Conservation (phyloP, 495 filamentous ascomycete genomes). For the Platismatia glauca region DNA sequence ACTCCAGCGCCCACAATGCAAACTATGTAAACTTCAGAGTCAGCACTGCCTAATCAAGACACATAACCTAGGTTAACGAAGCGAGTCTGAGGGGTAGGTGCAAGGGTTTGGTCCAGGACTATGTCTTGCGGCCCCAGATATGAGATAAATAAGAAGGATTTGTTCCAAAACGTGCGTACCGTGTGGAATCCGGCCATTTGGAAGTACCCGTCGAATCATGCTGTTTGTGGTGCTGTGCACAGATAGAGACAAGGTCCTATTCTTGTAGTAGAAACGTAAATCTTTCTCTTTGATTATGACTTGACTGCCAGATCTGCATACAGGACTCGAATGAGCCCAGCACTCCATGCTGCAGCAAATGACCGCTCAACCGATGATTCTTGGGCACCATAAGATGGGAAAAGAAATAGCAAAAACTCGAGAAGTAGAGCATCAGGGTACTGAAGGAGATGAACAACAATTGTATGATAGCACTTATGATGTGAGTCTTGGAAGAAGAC, state of each 20-base stretch:
- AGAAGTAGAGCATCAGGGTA: background rate
- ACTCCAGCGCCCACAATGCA: conserved; percentile 81
- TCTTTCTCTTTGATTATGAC: background rate
- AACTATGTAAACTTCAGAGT: conserved; percentile 28
- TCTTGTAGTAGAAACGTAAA: background rate
- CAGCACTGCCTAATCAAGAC: background rate
- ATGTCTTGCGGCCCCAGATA: background rate
- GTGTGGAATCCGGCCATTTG: conserved; percentile 1
- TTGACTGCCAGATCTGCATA: conserved; percentile 9
- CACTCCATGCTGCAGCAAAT: conserved; percentile 11
- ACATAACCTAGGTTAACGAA: background rate
- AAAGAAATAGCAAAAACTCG: background rate
- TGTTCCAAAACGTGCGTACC: background rate
- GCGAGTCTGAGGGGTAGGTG: background rate
- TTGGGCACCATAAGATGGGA: background rate
- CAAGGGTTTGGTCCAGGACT: background rate
- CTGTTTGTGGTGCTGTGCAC: background rate
- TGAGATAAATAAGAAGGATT: background rate
- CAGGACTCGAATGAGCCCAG: conserved; percentile 11
- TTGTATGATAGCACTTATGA: background rate
- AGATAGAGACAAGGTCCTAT: background rate
- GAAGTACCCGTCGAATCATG: background rate
- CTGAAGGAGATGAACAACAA: too few species aligned
- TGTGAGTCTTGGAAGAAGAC: background rate
- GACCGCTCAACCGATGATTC: background rate